Percentiles rank a stretch among this genome's conserved stretches.
Evolutionary conservation across 2,329 filamentous ascomycete species (phyloP).

Genomic region (Camillea tinctor): DNA sequence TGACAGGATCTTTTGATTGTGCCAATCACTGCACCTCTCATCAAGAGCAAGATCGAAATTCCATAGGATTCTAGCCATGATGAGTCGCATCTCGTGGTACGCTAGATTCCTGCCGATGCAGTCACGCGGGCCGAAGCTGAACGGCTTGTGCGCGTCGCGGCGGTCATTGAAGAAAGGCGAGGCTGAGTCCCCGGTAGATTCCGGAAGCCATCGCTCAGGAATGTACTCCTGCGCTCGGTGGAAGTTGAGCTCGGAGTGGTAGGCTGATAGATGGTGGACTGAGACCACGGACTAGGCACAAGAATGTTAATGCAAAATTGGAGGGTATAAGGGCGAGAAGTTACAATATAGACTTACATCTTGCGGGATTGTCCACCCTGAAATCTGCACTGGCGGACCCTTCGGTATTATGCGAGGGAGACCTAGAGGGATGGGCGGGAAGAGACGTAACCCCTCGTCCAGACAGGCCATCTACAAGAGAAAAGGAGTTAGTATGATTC

Average conservation of each 20-base stretch:
- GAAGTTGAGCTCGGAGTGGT: slow-evolving; percentile 24
- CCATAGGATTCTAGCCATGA: slow-evolving; percentile 27
- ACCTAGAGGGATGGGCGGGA: slow-evolving; percentile 23
- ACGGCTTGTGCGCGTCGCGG: slow-evolving; percentile 25
- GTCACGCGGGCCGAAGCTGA: slow-evolving; percentile 23
- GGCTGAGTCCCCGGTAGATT: slow-evolving; percentile 16
- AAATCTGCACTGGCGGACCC: slow-evolving; percentile 21
- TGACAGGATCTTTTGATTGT: slow-evolving; percentile 24
- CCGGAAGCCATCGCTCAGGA: slow-evolving; percentile 27
- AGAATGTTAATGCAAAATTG: neutral
- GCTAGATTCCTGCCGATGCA: slow-evolving; percentile 27
- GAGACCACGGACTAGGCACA: slow-evolving; percentile 20
- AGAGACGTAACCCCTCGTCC: slow-evolving; percentile 26
- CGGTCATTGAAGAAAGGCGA: slow-evolving; percentile 28
- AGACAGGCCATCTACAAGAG: slow-evolving; percentile 18
- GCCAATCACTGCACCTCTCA: slow-evolving; percentile 20
- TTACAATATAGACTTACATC: slow-evolving; percentile 16
- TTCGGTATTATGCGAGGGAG: slow-evolving; percentile 21
- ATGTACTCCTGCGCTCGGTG: slow-evolving; percentile 23
- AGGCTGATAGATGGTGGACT: slow-evolving; percentile 27
- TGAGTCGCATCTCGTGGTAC: slow-evolving; percentile 28
- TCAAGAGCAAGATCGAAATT: slow-evolving; percentile 27
- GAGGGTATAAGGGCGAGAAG: too few relatives aligned
- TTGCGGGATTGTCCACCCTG: slow-evolving; percentile 21
- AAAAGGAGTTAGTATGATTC: too few relatives aligned